Conservation (phyloP, 2,329 filamentous ascomycete genomes). For the Fusarium staphyleae region DNA sequence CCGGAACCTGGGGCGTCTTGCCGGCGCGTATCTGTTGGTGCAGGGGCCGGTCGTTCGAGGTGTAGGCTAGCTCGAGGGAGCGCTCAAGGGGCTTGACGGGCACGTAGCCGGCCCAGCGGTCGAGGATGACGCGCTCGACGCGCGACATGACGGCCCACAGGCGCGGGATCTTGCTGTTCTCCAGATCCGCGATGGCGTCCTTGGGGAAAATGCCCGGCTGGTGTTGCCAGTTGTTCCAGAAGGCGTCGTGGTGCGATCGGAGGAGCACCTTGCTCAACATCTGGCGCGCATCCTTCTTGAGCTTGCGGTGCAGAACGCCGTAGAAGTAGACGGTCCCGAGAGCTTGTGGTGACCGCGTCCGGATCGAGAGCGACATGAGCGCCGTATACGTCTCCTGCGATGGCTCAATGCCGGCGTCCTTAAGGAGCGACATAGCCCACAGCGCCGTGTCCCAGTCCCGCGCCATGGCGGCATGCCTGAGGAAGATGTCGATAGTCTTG, state of each 20-base stretch:
- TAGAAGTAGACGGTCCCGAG: constrained; percentile 47
- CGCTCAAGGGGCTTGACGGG: constrained; percentile 41
- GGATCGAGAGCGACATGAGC: constrained; percentile 50
- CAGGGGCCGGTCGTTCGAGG: constrained; percentile 39
- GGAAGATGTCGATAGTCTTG: constrained; percentile 49
- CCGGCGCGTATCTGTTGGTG: constrained; percentile 31
- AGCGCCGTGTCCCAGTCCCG: constrained; percentile 45
- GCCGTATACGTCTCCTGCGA: constrained; percentile 46
- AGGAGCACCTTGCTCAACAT: constrained; percentile 41
- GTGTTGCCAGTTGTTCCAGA: constrained; percentile 38
- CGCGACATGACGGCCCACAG: constrained; percentile 37
- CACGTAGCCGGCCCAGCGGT: constrained; percentile 40
- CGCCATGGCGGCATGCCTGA: constrained; percentile 42
- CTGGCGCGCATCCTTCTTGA: constrained; percentile 38
- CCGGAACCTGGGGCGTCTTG: constrained; percentile 16
- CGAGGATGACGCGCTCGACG: constrained; percentile 44
- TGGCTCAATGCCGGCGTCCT: constrained; percentile 33
- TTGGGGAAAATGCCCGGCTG: constrained; percentile 42
- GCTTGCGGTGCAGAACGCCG: constrained; percentile 42
- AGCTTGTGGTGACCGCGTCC: constrained; percentile 41
- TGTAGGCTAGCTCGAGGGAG: constrained; percentile 39
- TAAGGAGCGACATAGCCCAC: constrained; percentile 40
- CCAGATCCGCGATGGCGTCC: constrained; percentile 35
- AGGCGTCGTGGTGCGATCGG: constrained; percentile 31
- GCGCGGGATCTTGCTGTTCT: constrained; percentile 25